Evolutionary conservation across 495 filamentous ascomycete genomes (phyloP).

Genomic region (Penicillium canariense): DNA sequence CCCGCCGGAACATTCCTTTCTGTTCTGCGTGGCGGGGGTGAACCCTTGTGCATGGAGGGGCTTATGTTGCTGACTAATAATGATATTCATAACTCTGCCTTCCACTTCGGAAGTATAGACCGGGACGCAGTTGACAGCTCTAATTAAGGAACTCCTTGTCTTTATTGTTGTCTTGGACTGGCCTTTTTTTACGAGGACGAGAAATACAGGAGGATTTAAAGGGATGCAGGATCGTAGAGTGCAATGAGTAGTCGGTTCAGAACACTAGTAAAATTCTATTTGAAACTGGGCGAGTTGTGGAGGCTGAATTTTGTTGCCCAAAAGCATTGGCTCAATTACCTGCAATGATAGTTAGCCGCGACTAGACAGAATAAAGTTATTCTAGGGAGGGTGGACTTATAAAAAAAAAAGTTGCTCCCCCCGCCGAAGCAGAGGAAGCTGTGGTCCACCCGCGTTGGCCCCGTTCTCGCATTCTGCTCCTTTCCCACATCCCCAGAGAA

Average conservation of each 20-base stretch:
- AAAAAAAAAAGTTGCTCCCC: slow-evolving; percentile 57
- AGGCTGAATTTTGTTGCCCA: background rate
- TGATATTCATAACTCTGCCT: background rate
- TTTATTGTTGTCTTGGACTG: too few relatives aligned
- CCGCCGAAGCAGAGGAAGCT: slow-evolving; percentile 33
- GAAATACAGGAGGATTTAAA: too few relatives aligned
- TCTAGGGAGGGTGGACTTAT: slow-evolving; percentile 55
- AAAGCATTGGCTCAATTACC: background rate
- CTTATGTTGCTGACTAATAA: slow-evolving; percentile 16
- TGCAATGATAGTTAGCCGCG: slow-evolving; percentile 32
- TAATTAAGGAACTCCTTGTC: too few relatives aligned
- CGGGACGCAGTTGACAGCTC: too few relatives aligned
- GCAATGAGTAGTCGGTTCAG: too few relatives aligned
- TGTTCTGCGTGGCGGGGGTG: slow-evolving; percentile 37
- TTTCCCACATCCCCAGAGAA: slow-evolving; percentile 40
- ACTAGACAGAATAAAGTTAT: background rate
- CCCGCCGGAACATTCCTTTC: slow-evolving; percentile 40
- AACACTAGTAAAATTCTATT: too few relatives aligned
- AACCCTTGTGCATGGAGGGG: slow-evolving; percentile 26
- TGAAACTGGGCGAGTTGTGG: too few relatives aligned
- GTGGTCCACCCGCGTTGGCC: slow-evolving; percentile 28
- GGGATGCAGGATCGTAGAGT: too few relatives aligned
- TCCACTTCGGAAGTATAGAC: background rate
- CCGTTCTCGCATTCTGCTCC: slow-evolving; percentile 21
- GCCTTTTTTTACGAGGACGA: too few relatives aligned